Evolutionary conservation across 768 basidiomycete species (phyloP).

Genomic region (Nidularia sp.): DNA sequence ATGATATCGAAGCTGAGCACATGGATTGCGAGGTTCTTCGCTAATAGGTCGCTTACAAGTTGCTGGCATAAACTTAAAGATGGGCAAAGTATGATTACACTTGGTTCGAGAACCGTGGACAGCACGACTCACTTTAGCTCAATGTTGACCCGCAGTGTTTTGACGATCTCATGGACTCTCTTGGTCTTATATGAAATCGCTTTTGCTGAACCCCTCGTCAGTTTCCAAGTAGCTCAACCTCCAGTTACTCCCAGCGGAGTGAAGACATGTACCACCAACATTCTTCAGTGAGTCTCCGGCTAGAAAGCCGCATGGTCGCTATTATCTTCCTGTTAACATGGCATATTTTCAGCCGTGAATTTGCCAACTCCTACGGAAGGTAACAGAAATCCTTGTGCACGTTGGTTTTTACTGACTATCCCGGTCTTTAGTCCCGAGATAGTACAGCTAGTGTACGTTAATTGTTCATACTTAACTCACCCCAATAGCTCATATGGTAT

Average conservation of each 20-base stretch:
- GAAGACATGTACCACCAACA: slow-evolving; percentile 63
- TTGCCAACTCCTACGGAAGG: slow-evolving; percentile 68
- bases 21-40: too few species aligned
- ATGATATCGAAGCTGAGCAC: too few species aligned
- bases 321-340: background rate
- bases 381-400: slow-evolving; percentile 16
- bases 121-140: too few species aligned
- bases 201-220: slow-evolving; percentile 3
- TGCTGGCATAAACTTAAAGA: too few species aligned
- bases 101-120: too few species aligned
- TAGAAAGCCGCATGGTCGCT: too few species aligned
- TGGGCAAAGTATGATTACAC: too few species aligned
- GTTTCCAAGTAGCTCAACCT: slow-evolving; percentile 73
- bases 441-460: slow-evolving; percentile 48
- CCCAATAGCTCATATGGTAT: background rate
- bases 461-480: background rate
- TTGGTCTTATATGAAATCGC: too few species aligned
- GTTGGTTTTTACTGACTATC: background rate
- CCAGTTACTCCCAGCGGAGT: slow-evolving; percentile 57
- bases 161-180: too few species aligned
- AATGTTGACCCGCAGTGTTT: too few species aligned
- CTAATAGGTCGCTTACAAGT: too few species aligned
- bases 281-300: slow-evolving; percentile 44
- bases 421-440: slow-evolving; percentile 48
- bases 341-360: slow-evolving; percentile 49